Conservation (phyloP, 2,329 filamentous ascomycete genomes). For the Colletotrichum paranaense region DNA sequence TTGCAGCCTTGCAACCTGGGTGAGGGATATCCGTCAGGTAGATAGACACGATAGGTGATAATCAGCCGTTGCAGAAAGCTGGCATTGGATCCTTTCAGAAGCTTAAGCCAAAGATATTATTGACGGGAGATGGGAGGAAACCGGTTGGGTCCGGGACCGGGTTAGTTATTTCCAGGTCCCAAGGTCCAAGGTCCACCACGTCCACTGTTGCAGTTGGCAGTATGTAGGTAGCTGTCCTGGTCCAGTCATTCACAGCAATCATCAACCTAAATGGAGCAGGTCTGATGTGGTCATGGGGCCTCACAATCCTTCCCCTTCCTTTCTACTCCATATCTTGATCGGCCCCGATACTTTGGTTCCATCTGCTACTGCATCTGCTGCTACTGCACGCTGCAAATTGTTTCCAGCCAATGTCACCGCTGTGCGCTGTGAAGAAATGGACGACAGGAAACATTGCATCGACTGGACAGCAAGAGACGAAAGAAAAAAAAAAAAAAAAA, state of each 20-base stretch:
- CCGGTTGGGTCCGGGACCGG: background rate
- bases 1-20: background rate
- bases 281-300: slow-evolving; percentile 3
- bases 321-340: background rate
- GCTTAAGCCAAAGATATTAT: slow-evolving; percentile 9
- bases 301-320: background rate
- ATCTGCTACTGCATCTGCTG: background rate
- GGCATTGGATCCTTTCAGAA: background rate
- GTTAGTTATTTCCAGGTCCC: slow-evolving; percentile 23
- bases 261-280: no score
- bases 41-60: no score
- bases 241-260: background rate
- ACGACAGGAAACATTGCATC: background rate
- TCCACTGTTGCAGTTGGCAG: no score
- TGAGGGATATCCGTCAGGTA: background rate
- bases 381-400: background rate
- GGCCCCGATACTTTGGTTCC: background rate
- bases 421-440: background rate
- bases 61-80: slow-evolving; percentile 6
- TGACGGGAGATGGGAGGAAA: slow-evolving; percentile 7
- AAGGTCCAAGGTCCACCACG: background rate
- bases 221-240: background rate
- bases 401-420: background rate
- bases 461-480: background rate
- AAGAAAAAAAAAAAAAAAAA: background rate